A percentile compares a stretch with the other conserved stretches of the same genome.
These are phyloP conservation scores for Vanderwaltozyma verrucispora DNA, from an alignment of 805 yeast genomes.

Conservation along the genomic window DNA sequence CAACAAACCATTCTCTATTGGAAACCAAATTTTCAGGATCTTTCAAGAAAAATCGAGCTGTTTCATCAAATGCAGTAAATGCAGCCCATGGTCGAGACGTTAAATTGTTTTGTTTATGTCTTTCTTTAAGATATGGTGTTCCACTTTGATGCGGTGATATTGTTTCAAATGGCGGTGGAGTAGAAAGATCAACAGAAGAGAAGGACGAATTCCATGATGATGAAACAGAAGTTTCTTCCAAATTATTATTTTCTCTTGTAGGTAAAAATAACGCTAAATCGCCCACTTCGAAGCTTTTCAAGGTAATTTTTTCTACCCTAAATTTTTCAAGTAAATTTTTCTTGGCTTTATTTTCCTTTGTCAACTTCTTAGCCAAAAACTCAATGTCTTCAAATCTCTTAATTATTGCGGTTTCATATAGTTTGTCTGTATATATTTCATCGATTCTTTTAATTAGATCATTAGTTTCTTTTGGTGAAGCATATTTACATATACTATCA, in stretches of 20 bases:
- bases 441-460: constrained; percentile 12
- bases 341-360: constrained; percentile 41
- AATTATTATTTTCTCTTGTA: constrained; percentile 36
- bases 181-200: constrained; percentile 27
- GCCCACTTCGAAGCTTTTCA: constrained; percentile 55
- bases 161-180: constrained; percentile 23
- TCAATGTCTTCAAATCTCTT: constrained; percentile 86
- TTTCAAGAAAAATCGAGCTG: constrained; percentile 71
- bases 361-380: constrained; percentile 72
- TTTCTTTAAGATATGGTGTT: neutral
- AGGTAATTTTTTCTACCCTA: constrained; percentile 43
- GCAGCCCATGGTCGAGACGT: constrained; percentile 76
- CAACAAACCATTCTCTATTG: constrained; percentile 76
- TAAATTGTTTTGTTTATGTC: constrained; percentile 1
- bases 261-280: constrained; percentile 83
- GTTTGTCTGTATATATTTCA: constrained; percentile 19
- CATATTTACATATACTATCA: constrained; percentile 4
- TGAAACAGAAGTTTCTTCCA: constrained; percentile 3
- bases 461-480: neutral
- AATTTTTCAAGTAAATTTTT: constrained; percentile 20
- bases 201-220: constrained; percentile 27
- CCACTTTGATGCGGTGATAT: constrained; percentile 2
- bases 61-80: constrained; percentile 64
- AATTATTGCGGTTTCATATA: constrained; percentile 39
- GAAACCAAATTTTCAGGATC: constrained; percentile 29